phyloP scores from a whole-genome alignment of 2,329 filamentous ascomycete genomes.

The Fusarium ramigenum region DNA sequence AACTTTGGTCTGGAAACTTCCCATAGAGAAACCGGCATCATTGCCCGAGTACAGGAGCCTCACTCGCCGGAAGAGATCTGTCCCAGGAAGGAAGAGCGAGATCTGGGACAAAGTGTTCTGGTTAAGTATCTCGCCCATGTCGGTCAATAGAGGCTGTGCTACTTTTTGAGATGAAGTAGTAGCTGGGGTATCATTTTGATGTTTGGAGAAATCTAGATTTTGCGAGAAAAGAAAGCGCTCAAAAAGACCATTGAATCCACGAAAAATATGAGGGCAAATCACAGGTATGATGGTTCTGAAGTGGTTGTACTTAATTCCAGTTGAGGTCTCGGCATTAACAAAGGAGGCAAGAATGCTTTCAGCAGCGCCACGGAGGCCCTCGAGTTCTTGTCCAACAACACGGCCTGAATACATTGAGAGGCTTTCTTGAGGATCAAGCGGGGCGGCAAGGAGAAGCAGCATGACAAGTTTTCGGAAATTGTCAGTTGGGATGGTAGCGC shows the following conservation, averaged over 20 bases:
- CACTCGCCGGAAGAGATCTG: conserved; percentile 71
- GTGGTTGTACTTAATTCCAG: conserved; percentile 68
- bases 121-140: conserved; percentile 69
- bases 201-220: conserved; percentile 72
- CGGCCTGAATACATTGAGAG: conserved; percentile 69
- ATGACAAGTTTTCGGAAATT: conserved; percentile 77
- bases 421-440: conserved; percentile 71
- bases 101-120: conserved; percentile 73
- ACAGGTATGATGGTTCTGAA: conserved; percentile 69
- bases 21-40: conserved; percentile 79
- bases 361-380: conserved; percentile 68
- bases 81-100: conserved; percentile 75
- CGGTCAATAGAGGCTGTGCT: conserved; percentile 60
- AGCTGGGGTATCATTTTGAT: conserved; percentile 45
- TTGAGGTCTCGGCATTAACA: conserved; percentile 69
- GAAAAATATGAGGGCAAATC: conserved; percentile 73
- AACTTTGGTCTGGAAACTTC: conserved; percentile 77
- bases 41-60: conserved; percentile 76
- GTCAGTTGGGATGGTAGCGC: conserved; percentile 77
- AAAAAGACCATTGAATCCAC: conserved; percentile 73
- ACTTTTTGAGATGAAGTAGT: conserved; percentile 34
- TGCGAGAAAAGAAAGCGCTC: conserved; percentile 81
- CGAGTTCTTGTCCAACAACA: conserved; percentile 64
- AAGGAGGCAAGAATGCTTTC: conserved; percentile 74
- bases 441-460: conserved; percentile 73